Conservation (phyloP, 129 eudicot genomes). For the Deinandra increscens region DNA sequence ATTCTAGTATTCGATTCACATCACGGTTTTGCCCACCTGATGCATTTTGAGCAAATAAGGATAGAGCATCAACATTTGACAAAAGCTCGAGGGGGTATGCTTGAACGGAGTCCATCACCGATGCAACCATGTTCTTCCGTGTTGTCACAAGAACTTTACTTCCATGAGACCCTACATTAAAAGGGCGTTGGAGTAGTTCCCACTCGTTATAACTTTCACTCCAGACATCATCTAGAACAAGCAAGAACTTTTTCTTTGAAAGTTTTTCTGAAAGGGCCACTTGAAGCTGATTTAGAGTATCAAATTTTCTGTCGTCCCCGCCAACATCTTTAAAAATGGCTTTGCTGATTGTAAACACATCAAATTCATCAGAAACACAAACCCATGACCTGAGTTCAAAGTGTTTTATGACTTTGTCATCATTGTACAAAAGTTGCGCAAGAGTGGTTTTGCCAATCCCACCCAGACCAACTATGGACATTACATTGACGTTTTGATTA, state of each 20-base stretch:
- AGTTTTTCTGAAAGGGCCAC: constrained; percentile 11
- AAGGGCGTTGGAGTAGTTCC: constrained; percentile 28
- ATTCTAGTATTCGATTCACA: constrained; percentile 5
- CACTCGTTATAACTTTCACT: constrained; percentile 27
- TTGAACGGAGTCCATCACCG: background rate
- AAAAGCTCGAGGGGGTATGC: constrained; percentile 20
- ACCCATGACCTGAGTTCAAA: background rate
- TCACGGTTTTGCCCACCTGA: background rate
- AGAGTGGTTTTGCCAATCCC: constrained; percentile 8
- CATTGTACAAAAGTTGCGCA: background rate
- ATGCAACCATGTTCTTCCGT: constrained; percentile 7
- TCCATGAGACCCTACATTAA: constrained; percentile 31
- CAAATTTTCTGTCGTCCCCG: background rate
- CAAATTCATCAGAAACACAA: no score
- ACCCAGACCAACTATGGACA: background rate
- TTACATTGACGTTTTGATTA: background rate
- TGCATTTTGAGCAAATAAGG: constrained; percentile 36
- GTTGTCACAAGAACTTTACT: constrained; percentile 26
- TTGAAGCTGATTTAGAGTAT: constrained; percentile 23
- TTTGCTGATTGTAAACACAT: background rate
- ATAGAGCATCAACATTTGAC: constrained; percentile 15
- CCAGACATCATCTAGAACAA: constrained; percentile 61
- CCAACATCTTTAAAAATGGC: background rate
- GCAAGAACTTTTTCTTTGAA: constrained; percentile 18
- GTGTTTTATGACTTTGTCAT: background rate